Percentiles rank a stretch among this genome's conserved stretches.
phyloP scores from a whole-genome alignment of 2,329 filamentous ascomycete species.

The Rhytidhysteron rufulum region DNA sequence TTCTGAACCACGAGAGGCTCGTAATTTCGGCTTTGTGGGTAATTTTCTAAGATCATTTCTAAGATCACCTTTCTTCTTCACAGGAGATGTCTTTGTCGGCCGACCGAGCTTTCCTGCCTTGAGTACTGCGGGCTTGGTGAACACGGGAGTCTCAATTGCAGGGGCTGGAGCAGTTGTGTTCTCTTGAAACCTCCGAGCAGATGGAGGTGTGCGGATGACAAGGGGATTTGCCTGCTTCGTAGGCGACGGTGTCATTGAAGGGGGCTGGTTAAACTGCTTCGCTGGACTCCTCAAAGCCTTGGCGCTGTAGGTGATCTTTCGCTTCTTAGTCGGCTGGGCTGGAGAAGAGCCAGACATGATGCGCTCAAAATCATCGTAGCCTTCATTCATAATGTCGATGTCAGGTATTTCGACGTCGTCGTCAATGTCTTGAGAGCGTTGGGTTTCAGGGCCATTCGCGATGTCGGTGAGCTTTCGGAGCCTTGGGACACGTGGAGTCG shows the following conservation, averaged over 20 bases:
- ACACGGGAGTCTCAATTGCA: slow-evolving; percentile 14
- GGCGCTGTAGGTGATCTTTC: slow-evolving; percentile 21
- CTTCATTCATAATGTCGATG: slow-evolving; percentile 28
- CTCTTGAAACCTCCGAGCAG: slow-evolving; percentile 26
- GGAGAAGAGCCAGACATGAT: slow-evolving; percentile 22
- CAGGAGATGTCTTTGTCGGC: slow-evolving; percentile 11
- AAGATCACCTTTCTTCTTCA: slow-evolving; percentile 16
- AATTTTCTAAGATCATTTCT: neutral
- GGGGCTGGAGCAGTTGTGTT: slow-evolving; percentile 28
- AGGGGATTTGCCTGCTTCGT: slow-evolving; percentile 1
- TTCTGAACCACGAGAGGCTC: neutral
- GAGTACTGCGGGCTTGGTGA: slow-evolving; percentile 16
- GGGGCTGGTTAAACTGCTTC: slow-evolving; percentile 1
- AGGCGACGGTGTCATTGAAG: neutral
- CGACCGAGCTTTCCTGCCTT: slow-evolving; percentile 18
- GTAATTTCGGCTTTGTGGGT: neutral
- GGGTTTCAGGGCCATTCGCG: slow-evolving; percentile 30
- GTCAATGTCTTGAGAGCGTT: slow-evolving; percentile 14
- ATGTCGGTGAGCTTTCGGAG: slow-evolving; percentile 34
- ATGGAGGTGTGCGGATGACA: slow-evolving; percentile 12
- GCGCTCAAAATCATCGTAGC: slow-evolving; percentile 28
- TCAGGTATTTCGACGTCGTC: slow-evolving; percentile 26
- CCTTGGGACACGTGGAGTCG: slow-evolving; percentile 11
- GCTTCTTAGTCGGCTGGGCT: slow-evolving; percentile 18
- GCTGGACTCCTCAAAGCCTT: slow-evolving; percentile 9